Base-by-base conservation (phyloP, 2,329 filamentous ascomycete genomes). In the Phialocephala sp. region DNA sequence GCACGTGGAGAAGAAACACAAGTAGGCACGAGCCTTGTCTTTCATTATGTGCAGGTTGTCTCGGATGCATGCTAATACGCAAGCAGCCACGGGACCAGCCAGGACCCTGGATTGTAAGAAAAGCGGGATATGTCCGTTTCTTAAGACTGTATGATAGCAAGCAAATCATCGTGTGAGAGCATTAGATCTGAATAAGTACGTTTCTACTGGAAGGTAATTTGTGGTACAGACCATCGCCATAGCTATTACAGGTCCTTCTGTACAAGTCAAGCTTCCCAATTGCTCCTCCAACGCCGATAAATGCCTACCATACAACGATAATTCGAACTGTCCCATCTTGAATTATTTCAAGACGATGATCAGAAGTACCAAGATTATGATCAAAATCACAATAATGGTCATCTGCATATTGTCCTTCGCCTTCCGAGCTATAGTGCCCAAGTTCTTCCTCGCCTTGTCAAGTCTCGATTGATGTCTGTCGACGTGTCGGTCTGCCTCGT, bases 331-430 rank as follows among this genome's bases (percentile, higher is more conserved):
- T 32, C 15, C 55, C 59, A 50, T 52, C 22, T 43, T 20, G 35
- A 27, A n/a, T 65, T 76, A 88, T 76, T 89, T 90, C 77, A 89
- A 75, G 59, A 91, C 84, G 56, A 89, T 82, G 77, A 92, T 90
- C 75, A 92, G 73, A 69, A 92, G 78, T 8, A 92, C 82, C 75
- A 92, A 74, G 27, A 91, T 81, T 59, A 90, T 83, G 70, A 92
- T 90, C 79, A 92, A 76, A 15, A 85, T 80, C 15, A 90, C 85
- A 74, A 94, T 93, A 71, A 89, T 89, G 8, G 87, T 86, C 76
- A 88, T 89, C 80, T 94, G 93, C 86, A 91, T 92, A 78, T 94
- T 95, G 75, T 97, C 93, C 73, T 88, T 87, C 1, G 93, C 93
- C 68, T 88, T 89, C 71, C 88, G 82, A 12, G 90, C 86, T 66